These are phyloP conservation scores for Sabuloglossum arenarium DNA, from an alignment of 495 filamentous ascomycete species.

Conservation along the genomic window DNA sequence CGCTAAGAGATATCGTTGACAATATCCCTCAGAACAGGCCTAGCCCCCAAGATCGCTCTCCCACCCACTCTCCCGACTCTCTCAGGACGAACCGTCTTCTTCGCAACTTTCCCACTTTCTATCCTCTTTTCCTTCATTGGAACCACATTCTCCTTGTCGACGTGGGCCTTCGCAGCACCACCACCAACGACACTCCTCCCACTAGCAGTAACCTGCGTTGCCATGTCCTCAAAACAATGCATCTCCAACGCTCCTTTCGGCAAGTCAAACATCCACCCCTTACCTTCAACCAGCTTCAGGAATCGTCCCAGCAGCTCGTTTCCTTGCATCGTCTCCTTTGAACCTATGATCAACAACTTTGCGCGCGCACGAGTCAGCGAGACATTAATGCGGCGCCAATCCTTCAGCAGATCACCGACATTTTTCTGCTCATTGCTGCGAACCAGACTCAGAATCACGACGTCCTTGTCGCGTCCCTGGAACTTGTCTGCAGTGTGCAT, in stretches of 20 bases:
- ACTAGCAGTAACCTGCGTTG: conserved; percentile 8
- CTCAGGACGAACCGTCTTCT: neutral
- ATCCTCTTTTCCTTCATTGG: no score
- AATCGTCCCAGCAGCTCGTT: conserved; percentile 62
- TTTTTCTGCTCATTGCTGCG: conserved; percentile 59
- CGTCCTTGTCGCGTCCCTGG: conserved; percentile 87
- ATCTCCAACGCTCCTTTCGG: conserved; percentile 35
- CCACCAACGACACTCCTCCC: neutral
- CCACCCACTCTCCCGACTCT: neutral
- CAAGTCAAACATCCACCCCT: conserved; percentile 57
- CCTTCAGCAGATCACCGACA: conserved; percentile 74
- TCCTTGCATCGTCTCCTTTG: conserved; percentile 45
- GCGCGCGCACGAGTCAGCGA: conserved; percentile 80
- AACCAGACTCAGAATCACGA: conserved; percentile 69
- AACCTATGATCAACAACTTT: conserved; percentile 77
- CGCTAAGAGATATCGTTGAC: neutral
- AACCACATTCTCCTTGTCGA: neutral
- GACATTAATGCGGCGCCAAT: conserved; percentile 88
- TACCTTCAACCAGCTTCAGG: conserved; percentile 49
- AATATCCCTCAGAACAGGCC: conserved; percentile 6
- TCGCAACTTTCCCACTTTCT: neutral
- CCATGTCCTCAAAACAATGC: conserved; percentile 40
- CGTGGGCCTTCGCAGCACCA: neutral
- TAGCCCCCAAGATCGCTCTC: neutral
- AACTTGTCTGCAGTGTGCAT: conserved; percentile 95